Evolutionary conservation across 768 basidiomycete species (phyloP).

Genomic region (Floccularia luteovirens): DNA sequence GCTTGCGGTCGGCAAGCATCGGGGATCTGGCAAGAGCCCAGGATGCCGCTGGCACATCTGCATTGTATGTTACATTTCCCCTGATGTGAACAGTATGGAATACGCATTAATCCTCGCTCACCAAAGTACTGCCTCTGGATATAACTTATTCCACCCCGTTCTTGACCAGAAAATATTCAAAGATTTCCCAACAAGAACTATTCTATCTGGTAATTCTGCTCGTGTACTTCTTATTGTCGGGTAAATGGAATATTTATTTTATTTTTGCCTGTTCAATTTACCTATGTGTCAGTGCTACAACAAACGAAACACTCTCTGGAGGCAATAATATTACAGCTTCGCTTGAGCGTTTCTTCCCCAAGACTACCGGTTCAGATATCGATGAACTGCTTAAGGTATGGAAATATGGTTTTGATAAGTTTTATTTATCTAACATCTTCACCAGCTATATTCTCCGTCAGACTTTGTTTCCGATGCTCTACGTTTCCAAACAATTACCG

Average conservation of each 20-base stretch:
- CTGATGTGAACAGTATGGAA: too few species aligned
- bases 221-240: conserved; percentile 51
- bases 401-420: too few species aligned
- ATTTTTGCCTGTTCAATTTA: too few species aligned
- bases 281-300: conserved; percentile 39
- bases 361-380: conserved; percentile 29
- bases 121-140: conserved; percentile 28
- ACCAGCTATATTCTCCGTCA: too few species aligned
- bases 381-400: conserved; percentile 23
- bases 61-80: conserved; percentile 37
- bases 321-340: conserved; percentile 28
- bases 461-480: conserved; percentile 34
- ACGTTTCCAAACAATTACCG: conserved; percentile 36
- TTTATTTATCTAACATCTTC: too few species aligned
- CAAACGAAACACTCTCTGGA: conserved; percentile 49
- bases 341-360: conserved; percentile 36
- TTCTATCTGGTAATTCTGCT: conserved; percentile 37
- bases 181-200: conserved; percentile 37
- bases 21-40: conserved; percentile 48
- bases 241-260: conserved; percentile 24
- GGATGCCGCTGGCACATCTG: conserved; percentile 34
- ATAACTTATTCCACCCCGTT: conserved; percentile 44
- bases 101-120: conserved; percentile 1
- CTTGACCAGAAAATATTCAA: conserved; percentile 45
- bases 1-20: conserved; percentile 41